Conservation (phyloP, 345 rosid species). For the Tarenaya hassleriana region DNA sequence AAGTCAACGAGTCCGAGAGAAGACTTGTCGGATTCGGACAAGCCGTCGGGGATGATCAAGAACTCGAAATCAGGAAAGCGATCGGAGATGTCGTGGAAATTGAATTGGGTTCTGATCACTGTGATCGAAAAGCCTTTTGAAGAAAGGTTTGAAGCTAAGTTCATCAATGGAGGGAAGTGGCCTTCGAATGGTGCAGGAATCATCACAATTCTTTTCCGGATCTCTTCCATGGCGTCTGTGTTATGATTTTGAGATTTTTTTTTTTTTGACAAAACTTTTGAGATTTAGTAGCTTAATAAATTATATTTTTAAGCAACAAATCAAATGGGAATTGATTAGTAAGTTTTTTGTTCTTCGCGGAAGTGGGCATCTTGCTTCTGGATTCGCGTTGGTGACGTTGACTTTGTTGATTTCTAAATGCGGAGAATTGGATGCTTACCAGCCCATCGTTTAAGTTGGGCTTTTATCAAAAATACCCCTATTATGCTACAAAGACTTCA, state of each 20-base stretch:
- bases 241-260: neutral
- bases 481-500: too few species aligned
- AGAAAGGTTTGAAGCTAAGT: conserved; percentile 43
- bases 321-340: too few species aligned
- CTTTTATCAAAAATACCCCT: too few species aligned
- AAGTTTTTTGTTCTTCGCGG: too few species aligned
- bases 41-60: conserved; percentile 32
- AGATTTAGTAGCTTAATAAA: too few species aligned
- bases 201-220: conserved; percentile 29
- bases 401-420: too few species aligned
- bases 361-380: too few species aligned
- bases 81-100: conserved; percentile 30
- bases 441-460: too few species aligned
- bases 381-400: too few species aligned
- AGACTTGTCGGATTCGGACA: conserved; percentile 15
- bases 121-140: conserved; percentile 51
- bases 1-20: conserved; percentile 19
- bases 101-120: conserved; percentile 33
- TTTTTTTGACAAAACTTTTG: too few species aligned
- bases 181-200: conserved; percentile 54
- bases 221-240: conserved; percentile 5
- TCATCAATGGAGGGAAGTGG: conserved; percentile 62
- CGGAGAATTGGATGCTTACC: too few species aligned
- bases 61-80: conserved; percentile 36
- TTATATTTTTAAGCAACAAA: too few species aligned